Base-by-base conservation (phyloP, 2,329 filamentous ascomycete genomes). In the Chlorencoelia australis region DNA sequence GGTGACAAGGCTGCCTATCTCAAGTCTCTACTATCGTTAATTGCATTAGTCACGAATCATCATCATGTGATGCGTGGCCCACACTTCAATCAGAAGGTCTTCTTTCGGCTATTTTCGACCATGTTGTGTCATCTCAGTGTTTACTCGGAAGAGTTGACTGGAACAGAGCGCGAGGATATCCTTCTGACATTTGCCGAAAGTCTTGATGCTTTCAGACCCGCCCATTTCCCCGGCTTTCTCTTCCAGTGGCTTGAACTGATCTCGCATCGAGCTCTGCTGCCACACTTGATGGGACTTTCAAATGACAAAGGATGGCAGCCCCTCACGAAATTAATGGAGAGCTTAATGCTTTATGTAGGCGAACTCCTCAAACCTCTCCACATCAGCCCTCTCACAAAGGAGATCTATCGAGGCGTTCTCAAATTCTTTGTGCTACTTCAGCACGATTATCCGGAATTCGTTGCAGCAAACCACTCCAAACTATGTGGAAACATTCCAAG, bases 401-500 rank as follows among this genome's bases (percentile, higher is more conserved):
- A 89, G 37, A 75, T 94, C 43, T 95, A 94, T 58, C 79, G 85
- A 42, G 86, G 81, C 7, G 75, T 83, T 2, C 65, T 94, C 31
- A 87, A 93, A 54, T 73, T 95, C 41, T 64, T 96, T 37, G 66
- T 94, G 21, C 73, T 94, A 35, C 66, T 98, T 35, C 84, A 94
- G 49, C 91, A 96, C 55, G 91, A 98, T 58, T 96, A 86, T 60
- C 83, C 89, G 0, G 87, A 95, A 39, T 98, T 94, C 59, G 64
- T 98, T 27, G 82, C 84, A 5, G 84, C 88, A 50, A 86, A 94
- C 57, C 84, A 94, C 55, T 76, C 84, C 48, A 75, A 77, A 48
- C 74, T 98, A 35, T 87, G 81, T 62, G 79, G 82, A 49, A 77
- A 75, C 52, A 81, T 96, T 40, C 84, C 88, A 2, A 74, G 78